phyloP scores from a whole-genome alignment of 257 asterid genomes.

The Salvia miltiorrhiza region DNA sequence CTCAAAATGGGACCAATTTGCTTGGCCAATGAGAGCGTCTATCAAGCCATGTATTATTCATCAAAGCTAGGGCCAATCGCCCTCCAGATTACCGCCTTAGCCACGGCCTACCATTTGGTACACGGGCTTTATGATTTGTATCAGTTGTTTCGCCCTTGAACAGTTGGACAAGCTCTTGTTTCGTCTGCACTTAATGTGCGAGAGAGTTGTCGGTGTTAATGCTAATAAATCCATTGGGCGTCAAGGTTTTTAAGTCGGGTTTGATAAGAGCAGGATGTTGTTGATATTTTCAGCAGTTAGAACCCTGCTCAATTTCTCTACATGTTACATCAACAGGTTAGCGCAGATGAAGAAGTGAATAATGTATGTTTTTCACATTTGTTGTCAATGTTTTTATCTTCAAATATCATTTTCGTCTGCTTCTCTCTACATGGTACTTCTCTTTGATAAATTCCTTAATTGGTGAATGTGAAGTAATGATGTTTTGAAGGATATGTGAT shows the following conservation, averaged over 20 bases:
- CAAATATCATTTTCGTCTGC: neutral
- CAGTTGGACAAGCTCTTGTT: neutral
- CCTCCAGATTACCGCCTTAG: slow-evolving; percentile 21
- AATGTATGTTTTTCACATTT: neutral
- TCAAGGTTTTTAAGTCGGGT: neutral
- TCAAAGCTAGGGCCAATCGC: slow-evolving; percentile 15
- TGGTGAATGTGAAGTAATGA: neutral
- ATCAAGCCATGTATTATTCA: slow-evolving; percentile 21
- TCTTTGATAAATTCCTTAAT: neutral
- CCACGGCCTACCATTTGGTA: slow-evolving; percentile 17
- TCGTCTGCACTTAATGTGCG: neutral
- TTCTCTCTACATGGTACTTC: neutral
- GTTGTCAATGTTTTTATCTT: neutral
- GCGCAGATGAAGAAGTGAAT: slow-evolving; percentile 1
- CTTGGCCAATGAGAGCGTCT: slow-evolving; percentile 21
- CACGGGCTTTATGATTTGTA: slow-evolving; percentile 20
- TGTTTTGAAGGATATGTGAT: neutral
- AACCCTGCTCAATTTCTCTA: neutral
- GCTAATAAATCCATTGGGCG: neutral
- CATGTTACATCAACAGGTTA: neutral
- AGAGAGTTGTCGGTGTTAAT: slow-evolving; percentile 2
- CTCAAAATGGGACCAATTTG: slow-evolving; percentile 21
- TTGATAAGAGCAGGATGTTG: slow-evolving; percentile 1
- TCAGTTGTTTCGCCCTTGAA: slow-evolving; percentile 8
- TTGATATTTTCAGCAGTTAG: neutral